Base-by-base conservation (phyloP, 108 stramenopile species). In the Tribonema minus region DNA sequence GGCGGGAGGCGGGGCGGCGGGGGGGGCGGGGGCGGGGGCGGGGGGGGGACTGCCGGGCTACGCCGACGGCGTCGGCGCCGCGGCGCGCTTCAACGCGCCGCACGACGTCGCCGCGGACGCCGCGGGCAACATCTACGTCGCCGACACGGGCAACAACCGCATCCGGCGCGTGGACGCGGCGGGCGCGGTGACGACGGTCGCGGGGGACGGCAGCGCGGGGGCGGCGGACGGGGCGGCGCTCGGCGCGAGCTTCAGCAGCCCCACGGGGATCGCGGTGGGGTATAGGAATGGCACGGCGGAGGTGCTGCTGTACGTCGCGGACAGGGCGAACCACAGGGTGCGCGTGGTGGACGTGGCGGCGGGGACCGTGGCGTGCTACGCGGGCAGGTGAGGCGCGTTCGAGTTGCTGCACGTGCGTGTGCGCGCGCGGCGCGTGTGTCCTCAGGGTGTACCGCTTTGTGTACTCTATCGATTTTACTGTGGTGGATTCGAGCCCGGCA, bases 131-230 rank as follows among this genome's bases (percentile, higher is more conserved):
- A 81, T 92, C 3, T 92, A 87, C 69, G 90, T 94, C 6, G 91
- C 91, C 6, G 93, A 94, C 72, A 91, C 90, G 20, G 90, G 89
- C n/a, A 94, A 94, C 72, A 89, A 94, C 71, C 86, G 88, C 20
- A 89, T 94, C 25, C 87, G 91, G 30, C 61, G 87, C 64, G 80
- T 92, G 38, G 64, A 87, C 6, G 37, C 63, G 35, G 87, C 87
- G 64, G 91, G 90, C 2, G 33, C 12, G 46, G 91, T 92, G 6
- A 81, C 58, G 7, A 92, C 93, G 7, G 46, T 92, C n/a, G 92
- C 91, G 3, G 93, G 92, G 27, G 80, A 63, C 34, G 90, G 84
- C 68, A 25, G 26, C 31, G 68, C 63, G 9, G 80, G 64, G 12
- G 37, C 12, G 15, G 54, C 33, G n/a, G 79, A 88, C 60, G 87